A percentile compares a stretch with the other conserved stretches of the same genome.
phyloP scores from a whole-genome alignment of 257 asterid genomes.

The Fraxinus excelsior region DNA sequence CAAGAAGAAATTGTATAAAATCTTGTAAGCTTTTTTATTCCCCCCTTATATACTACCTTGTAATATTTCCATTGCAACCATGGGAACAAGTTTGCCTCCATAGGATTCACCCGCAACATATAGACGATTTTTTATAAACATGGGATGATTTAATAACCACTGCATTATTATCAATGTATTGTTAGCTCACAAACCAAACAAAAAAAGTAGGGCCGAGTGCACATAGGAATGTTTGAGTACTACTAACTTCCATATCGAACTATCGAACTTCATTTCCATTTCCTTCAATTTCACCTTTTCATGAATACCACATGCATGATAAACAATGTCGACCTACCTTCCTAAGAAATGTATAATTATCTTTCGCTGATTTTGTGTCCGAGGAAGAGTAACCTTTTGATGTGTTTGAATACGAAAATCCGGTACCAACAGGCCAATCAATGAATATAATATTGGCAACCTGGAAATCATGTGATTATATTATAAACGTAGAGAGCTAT shows the following conservation, averaged over 20 bases:
- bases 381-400: conserved; percentile 20
- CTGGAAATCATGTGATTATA: conserved; percentile 18
- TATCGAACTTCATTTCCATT: not conserved
- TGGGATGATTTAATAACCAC: conserved; percentile 58
- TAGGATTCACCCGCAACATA: conserved; percentile 62
- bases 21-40: not conserved
- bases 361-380: conserved; percentile 28
- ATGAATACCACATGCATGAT: not conserved
- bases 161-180: conserved; percentile 23
- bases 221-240: no score
- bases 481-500: not conserved
- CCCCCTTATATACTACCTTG: conserved; percentile 27
- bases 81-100: conserved; percentile 46
- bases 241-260: no score
- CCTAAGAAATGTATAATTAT: conserved; percentile 32
- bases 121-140: conserved; percentile 37
- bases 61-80: conserved; percentile 44
- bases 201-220: no score
- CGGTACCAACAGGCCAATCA: conserved; percentile 52
- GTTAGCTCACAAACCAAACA: no score
- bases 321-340: conserved; percentile 25
- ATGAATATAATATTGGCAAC: conserved; percentile 47
- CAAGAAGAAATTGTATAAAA: not conserved
- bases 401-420: conserved; percentile 45
- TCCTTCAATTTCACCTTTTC: not conserved